A percentile compares a stretch with the other conserved stretches of the same genome.
These are phyloP conservation scores for Extremus antarcticus DNA, from an alignment of 495 filamentous ascomycete species.

Conservation along the genomic window DNA sequence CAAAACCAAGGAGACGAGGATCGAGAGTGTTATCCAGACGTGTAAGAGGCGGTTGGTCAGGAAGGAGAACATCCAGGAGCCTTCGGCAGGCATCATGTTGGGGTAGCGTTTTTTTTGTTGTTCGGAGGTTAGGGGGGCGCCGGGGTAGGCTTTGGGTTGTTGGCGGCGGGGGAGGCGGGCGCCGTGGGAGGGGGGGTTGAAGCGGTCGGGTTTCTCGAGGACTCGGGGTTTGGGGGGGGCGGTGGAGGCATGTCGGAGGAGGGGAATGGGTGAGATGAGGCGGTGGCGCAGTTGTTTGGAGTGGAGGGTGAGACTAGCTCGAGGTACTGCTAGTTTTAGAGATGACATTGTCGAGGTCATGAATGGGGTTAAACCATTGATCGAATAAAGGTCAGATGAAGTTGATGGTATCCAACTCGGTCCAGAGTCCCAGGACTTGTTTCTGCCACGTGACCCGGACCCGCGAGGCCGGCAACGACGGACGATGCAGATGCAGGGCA, in stretches of 20 bases:
- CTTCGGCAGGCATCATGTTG: conserved; percentile 65
- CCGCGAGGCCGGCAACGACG: no score
- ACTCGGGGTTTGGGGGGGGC: conserved; percentile 42
- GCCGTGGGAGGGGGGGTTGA: conserved; percentile 77
- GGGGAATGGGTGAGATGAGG: conserved; percentile 1
- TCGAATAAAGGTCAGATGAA: not conserved
- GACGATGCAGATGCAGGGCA: no score
- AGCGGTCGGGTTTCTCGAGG: conserved; percentile 69
- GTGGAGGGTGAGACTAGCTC: conserved; percentile 5
- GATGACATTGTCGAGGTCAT: conserved; percentile 18
- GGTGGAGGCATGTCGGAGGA: conserved; percentile 15
- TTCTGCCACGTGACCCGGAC: not conserved
- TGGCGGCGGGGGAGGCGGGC: conserved; percentile 39
- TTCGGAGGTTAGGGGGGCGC: conserved; percentile 32
- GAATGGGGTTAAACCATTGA: no score
- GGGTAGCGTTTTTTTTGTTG: conserved; percentile 57
- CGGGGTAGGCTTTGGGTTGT: conserved; percentile 48
- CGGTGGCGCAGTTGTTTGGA: conserved; percentile 15
- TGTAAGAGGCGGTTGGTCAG: conserved; percentile 63
- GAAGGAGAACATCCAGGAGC: conserved; percentile 66
- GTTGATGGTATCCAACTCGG: no score
- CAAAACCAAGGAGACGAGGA: conserved; percentile 53
- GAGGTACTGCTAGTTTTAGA: conserved; percentile 1
- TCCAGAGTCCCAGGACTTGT: no score
- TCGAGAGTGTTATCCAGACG: conserved; percentile 64